These are phyloP conservation scores for Moelleriella libera DNA, from an alignment of 2,329 filamentous ascomycete genomes.

Conservation along the genomic window DNA sequence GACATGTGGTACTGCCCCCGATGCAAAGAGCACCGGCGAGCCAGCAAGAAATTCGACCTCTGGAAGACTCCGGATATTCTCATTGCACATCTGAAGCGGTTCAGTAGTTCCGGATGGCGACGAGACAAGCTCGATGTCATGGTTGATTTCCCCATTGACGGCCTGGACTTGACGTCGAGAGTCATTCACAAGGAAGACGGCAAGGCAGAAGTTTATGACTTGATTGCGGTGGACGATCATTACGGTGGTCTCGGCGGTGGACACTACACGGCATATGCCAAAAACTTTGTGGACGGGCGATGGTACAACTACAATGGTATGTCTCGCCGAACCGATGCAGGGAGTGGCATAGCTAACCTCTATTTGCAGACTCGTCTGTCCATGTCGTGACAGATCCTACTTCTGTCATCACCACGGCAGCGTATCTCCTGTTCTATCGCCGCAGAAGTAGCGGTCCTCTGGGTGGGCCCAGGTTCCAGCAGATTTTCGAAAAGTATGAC, in stretches of 20 bases:
- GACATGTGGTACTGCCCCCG: conserved; percentile 96
- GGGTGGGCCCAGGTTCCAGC: conserved; percentile 61
- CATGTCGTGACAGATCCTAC: conserved; percentile 43
- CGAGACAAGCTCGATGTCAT: conserved; percentile 83
- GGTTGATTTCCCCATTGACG: conserved; percentile 84
- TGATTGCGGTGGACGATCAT: conserved; percentile 93
- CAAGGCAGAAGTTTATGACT: conserved; percentile 76
- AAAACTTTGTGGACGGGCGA: conserved; percentile 75
- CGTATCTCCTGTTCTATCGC: conserved; percentile 93
- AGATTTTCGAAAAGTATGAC: conserved; percentile 52
- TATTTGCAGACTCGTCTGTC: conserved; percentile 57
- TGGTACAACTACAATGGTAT: conserved; percentile 98
- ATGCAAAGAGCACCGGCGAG: conserved; percentile 85
- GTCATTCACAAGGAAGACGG: conserved; percentile 69
- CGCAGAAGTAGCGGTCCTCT: conserved; percentile 65
- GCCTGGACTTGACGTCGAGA: conserved; percentile 66
- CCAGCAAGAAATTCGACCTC: conserved; percentile 91
- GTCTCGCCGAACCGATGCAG: conserved; percentile 13
- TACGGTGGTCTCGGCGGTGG: conserved; percentile 87
- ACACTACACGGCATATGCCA: conserved; percentile 89
- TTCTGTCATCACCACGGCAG: conserved; percentile 57
- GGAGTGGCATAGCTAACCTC: neutral
- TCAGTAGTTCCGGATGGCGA: conserved; percentile 70
- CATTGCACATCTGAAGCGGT: conserved; percentile 89
- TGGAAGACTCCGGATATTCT: conserved; percentile 96